phyloP scores from a whole-genome alignment of 2,329 filamentous ascomycete genomes.

The Myriosclerotinia duriaeana region DNA sequence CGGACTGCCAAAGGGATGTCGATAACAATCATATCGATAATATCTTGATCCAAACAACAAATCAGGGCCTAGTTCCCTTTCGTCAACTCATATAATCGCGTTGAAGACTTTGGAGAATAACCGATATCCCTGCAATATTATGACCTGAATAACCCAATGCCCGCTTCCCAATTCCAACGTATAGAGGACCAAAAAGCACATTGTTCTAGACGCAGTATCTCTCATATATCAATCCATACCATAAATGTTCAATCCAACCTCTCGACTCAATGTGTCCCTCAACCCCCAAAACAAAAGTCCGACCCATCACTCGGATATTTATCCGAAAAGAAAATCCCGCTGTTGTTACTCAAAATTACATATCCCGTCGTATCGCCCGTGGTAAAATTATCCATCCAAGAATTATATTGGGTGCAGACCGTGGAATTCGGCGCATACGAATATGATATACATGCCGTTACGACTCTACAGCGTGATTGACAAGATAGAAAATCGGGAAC shows the following conservation, averaged over 20 bases:
- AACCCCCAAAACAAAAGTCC: conserved; percentile 4
- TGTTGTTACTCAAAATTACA: conserved; percentile 6
- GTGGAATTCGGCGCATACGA: background rate
- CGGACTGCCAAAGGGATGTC: background rate
- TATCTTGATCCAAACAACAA: no score
- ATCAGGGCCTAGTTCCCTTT: no score
- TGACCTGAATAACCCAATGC: background rate
- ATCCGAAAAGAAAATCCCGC: conserved; percentile 16
- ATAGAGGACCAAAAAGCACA: background rate
- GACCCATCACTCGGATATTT: conserved; percentile 21
- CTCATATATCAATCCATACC: no score
- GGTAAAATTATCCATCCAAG: conserved; percentile 11
- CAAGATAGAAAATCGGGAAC: background rate
- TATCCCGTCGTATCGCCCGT: conserved; percentile 7
- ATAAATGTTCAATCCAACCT: background rate
- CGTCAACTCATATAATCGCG: background rate
- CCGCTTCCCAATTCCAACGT: background rate
- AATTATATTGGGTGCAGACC: conserved; percentile 4
- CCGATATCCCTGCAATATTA: background rate
- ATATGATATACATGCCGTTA: conserved; percentile 17
- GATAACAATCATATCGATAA: background rate
- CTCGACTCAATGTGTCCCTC: background rate
- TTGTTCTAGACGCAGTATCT: background rate
- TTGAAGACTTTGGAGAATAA: background rate
- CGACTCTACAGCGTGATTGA: background rate